Base-by-base conservation (phyloP, 179 eudicot genomes). In the Vitellaria paradoxa region DNA sequence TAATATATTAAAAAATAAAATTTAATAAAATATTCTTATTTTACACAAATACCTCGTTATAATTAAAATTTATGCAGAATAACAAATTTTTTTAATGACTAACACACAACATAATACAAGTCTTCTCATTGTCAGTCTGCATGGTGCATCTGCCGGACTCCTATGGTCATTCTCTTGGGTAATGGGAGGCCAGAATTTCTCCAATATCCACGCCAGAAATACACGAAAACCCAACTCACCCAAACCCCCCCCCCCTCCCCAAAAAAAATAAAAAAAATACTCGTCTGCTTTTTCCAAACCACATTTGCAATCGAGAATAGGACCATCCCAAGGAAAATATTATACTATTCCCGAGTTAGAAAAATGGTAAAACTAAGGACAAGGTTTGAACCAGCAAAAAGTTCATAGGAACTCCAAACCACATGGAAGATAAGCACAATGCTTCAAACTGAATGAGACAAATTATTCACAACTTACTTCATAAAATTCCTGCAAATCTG, bases 401-500 rank as follows among this genome's bases (percentile, higher is more conserved):
- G 56, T 69, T 21, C 30, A 55, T 15, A 30, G 63, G 63, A 71
- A 26, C 63, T 9, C 49, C 12, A 15, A 53, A 55, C 65, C 52
- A 45, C 55, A 55, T 23, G 57, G 55, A 69, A 17, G 4, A 40
- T 57, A 69, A 7, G 45, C 68, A 42, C 75, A 61, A 70, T 1
- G 59, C 59, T 18, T 30, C 59, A 47, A 77, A 49, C 65, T 15
- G 53, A 65, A 77, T 17, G 69, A 69, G 80, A 77, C 75, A 70
- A 77, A 70, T 30, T 13, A 14, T 11, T 40, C 57, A 68, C 79
- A 59, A n/a, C 14, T 47, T 21, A 18, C 24, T 4, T 10, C 6
- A 40, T 59, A 26, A 45, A 68, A 42, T 40, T 21, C 42, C 74
- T 6, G 49, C 42, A 46, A 57, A 42, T 13, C 24, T 69, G 15